phyloP scores from a whole-genome alignment of 2,329 filamentous ascomycete genomes.

The Colletotrichum sansevieriae region DNA sequence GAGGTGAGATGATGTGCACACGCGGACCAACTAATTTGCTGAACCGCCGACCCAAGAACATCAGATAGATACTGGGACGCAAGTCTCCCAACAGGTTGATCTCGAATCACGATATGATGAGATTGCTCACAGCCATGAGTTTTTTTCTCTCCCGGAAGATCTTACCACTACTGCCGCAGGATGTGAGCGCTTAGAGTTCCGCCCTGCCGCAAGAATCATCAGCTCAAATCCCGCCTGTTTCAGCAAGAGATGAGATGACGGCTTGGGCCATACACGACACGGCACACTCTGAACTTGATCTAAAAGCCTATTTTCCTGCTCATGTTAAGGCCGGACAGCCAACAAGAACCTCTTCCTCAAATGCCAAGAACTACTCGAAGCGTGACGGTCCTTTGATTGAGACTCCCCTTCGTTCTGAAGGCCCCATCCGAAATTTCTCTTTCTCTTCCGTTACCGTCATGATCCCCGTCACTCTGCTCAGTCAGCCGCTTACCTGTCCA shows the following conservation, averaged over 20 bases:
- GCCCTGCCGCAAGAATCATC: constrained; percentile 18
- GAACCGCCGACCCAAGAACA: no score
- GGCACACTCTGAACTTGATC: background rate
- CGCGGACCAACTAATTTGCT: no score
- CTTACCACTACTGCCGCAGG: background rate
- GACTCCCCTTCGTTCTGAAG: background rate
- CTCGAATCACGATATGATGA: background rate
- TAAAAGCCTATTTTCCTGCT: constrained; percentile 20
- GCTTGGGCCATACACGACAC: background rate
- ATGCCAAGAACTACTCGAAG: background rate
- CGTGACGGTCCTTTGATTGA: constrained; percentile 14
- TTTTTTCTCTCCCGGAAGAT: background rate
- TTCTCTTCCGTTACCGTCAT: background rate
- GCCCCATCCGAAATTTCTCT: constrained; percentile 14
- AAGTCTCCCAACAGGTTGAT: no score
- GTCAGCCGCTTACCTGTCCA: background rate
- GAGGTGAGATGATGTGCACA: no score
- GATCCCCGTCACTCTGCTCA: background rate
- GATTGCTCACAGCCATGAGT: background rate
- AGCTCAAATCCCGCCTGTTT: constrained; percentile 33
- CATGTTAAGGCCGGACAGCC: no score
- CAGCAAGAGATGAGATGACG: constrained; percentile 35
- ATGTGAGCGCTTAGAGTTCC: constrained; percentile 23
- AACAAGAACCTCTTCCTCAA: no score
- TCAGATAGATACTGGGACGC: no score